Base-by-base conservation (phyloP, 768 basidiomycete species). In the Kwoniella bestiolae region DNA sequence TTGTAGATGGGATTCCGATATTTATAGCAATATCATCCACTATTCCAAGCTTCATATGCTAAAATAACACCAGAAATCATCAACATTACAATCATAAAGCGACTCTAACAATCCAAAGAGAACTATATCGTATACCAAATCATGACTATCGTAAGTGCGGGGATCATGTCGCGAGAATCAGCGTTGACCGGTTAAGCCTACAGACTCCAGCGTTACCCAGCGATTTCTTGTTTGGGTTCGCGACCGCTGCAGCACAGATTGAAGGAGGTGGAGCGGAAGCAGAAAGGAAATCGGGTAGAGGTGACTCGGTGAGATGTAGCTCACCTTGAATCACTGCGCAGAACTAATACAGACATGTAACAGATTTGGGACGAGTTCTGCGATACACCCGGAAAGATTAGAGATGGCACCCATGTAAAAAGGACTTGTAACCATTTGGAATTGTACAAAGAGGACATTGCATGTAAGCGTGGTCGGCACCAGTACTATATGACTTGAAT, bases 361-460 rank as follows among this genome's bases (percentile, higher is more conserved):
- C 29, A 74, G 73, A 75, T 90, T 70, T 91, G 90, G 90, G 89
- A 91, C 73, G 87, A 86, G 76, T 90, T 89, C 79, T 84, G 87
- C 28, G 85, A 85, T 57, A 77, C 81, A 16, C 88, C 88, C 0
- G 89, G 89, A 35, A 89, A 89, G 83, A 90, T 88, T 11, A 76
- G 84, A 60, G 90, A 90, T 72, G 89, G 89, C 3, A 78, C 84
- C 52, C 83, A 86, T 75, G 89, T 88, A 6, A 88, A 89, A 72
- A 85, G 87, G 56, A 89, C 90, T 5, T 89, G 88, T 51, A 87
- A 89, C 79, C 89, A 89, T 12, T 88, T 89, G 81, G 84, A 83
- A 58, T 82, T 86, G 65, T 91, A 88, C 87, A 75, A 75, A 61
- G 71, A 75, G 67, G 74, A 75, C 56, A 63, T 75, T 7, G 69